Base-by-base conservation (phyloP, 2,329 filamentous ascomycete genomes). In the Rhytidhysteron rufulum region DNA sequence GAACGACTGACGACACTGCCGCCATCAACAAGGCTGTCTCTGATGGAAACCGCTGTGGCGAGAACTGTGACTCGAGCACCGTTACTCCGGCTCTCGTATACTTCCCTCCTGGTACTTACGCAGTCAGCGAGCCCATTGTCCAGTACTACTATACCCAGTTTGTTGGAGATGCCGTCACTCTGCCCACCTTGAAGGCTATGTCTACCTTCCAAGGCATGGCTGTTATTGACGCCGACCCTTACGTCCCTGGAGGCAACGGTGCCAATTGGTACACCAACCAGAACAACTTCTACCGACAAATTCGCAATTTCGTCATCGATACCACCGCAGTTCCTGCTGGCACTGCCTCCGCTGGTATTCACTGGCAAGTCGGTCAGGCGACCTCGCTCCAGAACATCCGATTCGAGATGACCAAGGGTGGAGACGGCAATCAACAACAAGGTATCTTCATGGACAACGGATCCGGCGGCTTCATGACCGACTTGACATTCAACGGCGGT, bases 81-180 rank as follows among this genome's bases (percentile, higher is more conserved):
- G 78, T 79, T n/a, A 80, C 82, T 1, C 91, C 91, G 0, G 91
- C 88, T 19, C 71, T 97, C 11, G 81, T 97, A 39, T 97, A 95
- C 73, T 95, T 97, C 72, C 90, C 89, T 29, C 74, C 87, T 9
- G 90, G 91, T 50, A 94, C 82, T 41, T 97, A 96, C 60, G 58
- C 86, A 15, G 83, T 97, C 53, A 88, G 82, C 60, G 77, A 74
- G 56, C 87, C 91, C 17, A 80, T 97, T 50, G 69, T 89, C 37
- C 85, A 89, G 63, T 85, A 84, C 66, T 97, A 97, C 75, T 95
- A 95, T 72, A 95, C 90, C 8, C 89, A 96, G 64, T 80, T 97
- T 46, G 75, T 96, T 25, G 91, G 91, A 42, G 89, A 97, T 70
- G 82, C 84, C 35, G 60, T 79, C 54, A 73, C 78, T 47, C 66